Evolutionary conservation across 495 filamentous ascomycete genomes (phyloP), one percentile per base, ranked within the genome.

Genomic region (Neurospora hispaniola): DNA sequence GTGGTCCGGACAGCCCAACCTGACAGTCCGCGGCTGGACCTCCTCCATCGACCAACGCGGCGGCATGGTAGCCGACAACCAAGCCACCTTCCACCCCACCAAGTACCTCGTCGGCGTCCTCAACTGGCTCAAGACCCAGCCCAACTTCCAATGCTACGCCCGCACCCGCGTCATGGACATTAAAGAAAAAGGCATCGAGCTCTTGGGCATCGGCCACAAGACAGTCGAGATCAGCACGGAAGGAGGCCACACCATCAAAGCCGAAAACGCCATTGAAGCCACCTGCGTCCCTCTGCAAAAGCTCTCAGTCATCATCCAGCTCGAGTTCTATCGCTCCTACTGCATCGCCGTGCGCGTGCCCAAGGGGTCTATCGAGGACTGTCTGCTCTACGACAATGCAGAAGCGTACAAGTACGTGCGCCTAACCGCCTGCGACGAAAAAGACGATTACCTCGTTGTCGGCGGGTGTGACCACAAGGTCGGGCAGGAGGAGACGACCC

Each of bases 391-490:
- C 76, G 85, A 89, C 78, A 80, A 82, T 18, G 86, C 83, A 1
- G 85, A 88, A 4, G 77, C 75, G 18, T 89, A 89, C 79, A 83
- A 86, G 71, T 89, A 89, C 73, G 76, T 85, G 2, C 82, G 86
- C 0, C 79, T 88, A 10, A 89, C 87, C 0, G 79, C 73, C 0
- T 89, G 86, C 76, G 83, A 84, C 48, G 84, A 87, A 43, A 78
- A 83, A 43, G 75, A 89, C 70, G 86, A 89, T 70, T 90, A 89
- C 78, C 42, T 90, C 46, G 78, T 90, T 4, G 78, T 88, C n/a
- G 88, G 88, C 6, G 88, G 88, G 1, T 83, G 84, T 73, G 88
- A 90, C 74, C 88, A 90, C 81, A 88, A 88, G 77, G 88, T 89
- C 42, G 87, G 88, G 0, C 86, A 89, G 73, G 86, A 87, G 43